Base-by-base conservation (phyloP, 1,139 yeast genomes). In the Kurtzmaniella quercitrusa region DNA sequence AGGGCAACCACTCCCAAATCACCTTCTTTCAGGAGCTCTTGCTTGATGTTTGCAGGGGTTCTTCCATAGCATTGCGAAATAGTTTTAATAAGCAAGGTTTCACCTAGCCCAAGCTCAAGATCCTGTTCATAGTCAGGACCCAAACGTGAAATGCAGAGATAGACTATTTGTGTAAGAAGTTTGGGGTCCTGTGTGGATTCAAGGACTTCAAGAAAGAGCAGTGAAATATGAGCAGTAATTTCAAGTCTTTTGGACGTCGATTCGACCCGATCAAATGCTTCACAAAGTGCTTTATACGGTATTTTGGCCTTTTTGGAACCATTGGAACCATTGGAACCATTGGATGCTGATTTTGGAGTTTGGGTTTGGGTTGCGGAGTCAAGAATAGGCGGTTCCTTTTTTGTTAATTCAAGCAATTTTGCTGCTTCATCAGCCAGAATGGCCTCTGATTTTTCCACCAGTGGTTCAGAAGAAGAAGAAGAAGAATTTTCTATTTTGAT, bases 51-150 rank as follows among this genome's bases (percentile, higher is more conserved):
- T 2, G 80, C 66, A 2, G 80, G 54, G 0, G 89, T 74, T 46
- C 96, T 73, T 1, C 98, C 98, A 16, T 95, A 91, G 42, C 96
- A 81, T 56, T 88, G 96, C 38, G 91, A 81, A 37, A 93, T 80
- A 0, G 98, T 94, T 57, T 91, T 93, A 56, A 89, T 80, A 34
- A 93, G 68, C 15, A 93, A 61, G 0, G 94, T 82, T 60, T 93
- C 98, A 12, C 98, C 99, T 2, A 93, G 73, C 0, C 98, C 98
- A 32, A 93, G 67, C 56, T 93, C 98, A 47, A 91, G 68, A 34
- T 94, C 96, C 0, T 76, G 76, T 55, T 88, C 96, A 58, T 93
- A 93, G 58, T 93, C 98, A 0, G 98, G 98, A 0, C 98, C 97
- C 14, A 93, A 69, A 44, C 94, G 70, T 59, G 91, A 91, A 56